Evolutionary conservation across 768 basidiomycete genomes (phyloP).

Genomic region (Boletus vinaceobasis): DNA sequence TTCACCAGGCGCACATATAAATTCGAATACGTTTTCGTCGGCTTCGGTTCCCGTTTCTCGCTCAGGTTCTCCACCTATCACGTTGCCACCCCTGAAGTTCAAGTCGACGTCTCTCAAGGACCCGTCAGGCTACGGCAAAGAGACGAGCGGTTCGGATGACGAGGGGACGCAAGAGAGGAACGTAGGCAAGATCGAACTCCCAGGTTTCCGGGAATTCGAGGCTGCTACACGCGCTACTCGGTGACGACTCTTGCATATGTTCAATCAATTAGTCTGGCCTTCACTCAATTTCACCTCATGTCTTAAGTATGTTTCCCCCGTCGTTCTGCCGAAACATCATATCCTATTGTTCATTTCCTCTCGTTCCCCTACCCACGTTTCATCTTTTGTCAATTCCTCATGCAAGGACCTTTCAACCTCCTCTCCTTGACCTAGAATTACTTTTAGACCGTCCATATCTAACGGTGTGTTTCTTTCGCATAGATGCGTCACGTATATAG

Average conservation of each 20-base stretch:
- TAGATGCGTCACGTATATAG: constrained; percentile 32
- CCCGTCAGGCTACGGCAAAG: constrained; percentile 15
- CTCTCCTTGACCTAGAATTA: constrained; percentile 20
- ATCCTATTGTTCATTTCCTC: constrained; percentile 19
- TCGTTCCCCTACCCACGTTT: constrained; percentile 1
- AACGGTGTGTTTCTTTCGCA: constrained; percentile 10
- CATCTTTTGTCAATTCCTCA: constrained; percentile 3
- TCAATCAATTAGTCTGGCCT: neutral
- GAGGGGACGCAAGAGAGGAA: constrained; percentile 18
- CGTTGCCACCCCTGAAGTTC: constrained; percentile 63
- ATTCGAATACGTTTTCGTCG: constrained; percentile 13
- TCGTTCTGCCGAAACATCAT: constrained; percentile 9
- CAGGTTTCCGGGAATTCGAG: constrained; percentile 62
- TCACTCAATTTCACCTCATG: neutral
- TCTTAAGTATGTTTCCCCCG: constrained; percentile 4
- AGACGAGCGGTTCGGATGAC: constrained; percentile 20
- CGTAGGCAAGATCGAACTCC: constrained; percentile 46
- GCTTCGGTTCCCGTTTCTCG: constrained; percentile 52
- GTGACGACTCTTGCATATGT: constrained; percentile 13
- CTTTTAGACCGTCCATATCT: constrained; percentile 20
- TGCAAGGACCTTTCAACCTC: constrained; percentile 6
- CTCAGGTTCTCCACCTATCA: constrained; percentile 68
- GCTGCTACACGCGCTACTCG: constrained; percentile 38
- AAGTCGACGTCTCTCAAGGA: constrained; percentile 23
- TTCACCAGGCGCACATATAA: constrained; percentile 6